phyloP scores from a whole-genome alignment of 805 yeast species.

The Ogataea nakhonphanomensis region DNA sequence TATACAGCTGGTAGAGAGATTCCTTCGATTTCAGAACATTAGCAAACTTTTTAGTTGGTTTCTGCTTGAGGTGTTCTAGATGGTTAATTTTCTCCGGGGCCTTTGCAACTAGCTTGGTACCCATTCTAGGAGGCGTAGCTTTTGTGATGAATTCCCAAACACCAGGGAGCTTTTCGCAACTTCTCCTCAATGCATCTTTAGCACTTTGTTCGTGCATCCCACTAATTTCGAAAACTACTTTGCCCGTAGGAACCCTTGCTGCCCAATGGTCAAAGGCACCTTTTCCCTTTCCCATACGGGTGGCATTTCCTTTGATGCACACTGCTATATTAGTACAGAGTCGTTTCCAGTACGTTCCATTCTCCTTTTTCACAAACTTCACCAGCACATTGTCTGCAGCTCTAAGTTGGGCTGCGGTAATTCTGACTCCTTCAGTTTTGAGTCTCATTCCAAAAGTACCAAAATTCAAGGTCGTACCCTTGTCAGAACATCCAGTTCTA shows the following conservation, averaged over 20 bases:
- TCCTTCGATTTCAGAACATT: slow-evolving; percentile 49
- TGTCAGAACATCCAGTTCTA: slow-evolving; percentile 89
- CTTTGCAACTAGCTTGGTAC: slow-evolving; percentile 54
- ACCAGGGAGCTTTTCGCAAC: slow-evolving; percentile 90
- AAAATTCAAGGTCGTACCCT: slow-evolving; percentile 77
- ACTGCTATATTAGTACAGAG: slow-evolving; percentile 83
- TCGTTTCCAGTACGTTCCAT: slow-evolving; percentile 75
- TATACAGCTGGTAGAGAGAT: slow-evolving; percentile 46
- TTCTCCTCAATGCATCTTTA: slow-evolving; percentile 84
- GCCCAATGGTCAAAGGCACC: slow-evolving; percentile 98
- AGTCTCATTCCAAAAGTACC: slow-evolving; percentile 87
- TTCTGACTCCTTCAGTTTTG: slow-evolving; percentile 80
- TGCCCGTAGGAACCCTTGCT: slow-evolving; percentile 92
- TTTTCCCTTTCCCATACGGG: slow-evolving; percentile 99
- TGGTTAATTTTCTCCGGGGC: slow-evolving; percentile 46
- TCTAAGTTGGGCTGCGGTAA: slow-evolving; percentile 82
- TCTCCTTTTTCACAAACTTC: slow-evolving; percentile 77
- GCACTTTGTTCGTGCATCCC: slow-evolving; percentile 85
- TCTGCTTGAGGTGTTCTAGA: slow-evolving; percentile 47
- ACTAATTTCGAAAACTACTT: slow-evolving; percentile 78
- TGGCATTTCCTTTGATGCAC: slow-evolving; percentile 94
- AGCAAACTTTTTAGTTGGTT: slow-evolving; percentile 64
- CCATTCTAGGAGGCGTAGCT: slow-evolving; percentile 65
- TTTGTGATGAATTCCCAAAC: slow-evolving; percentile 76
- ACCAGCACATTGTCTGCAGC: slow-evolving; percentile 87